Evolutionary conservation across 1,284 basidiomycete species (phyloP), one percentile per base, ranked within the genome.

Genomic region (Ceratobasidium papillatum): DNA sequence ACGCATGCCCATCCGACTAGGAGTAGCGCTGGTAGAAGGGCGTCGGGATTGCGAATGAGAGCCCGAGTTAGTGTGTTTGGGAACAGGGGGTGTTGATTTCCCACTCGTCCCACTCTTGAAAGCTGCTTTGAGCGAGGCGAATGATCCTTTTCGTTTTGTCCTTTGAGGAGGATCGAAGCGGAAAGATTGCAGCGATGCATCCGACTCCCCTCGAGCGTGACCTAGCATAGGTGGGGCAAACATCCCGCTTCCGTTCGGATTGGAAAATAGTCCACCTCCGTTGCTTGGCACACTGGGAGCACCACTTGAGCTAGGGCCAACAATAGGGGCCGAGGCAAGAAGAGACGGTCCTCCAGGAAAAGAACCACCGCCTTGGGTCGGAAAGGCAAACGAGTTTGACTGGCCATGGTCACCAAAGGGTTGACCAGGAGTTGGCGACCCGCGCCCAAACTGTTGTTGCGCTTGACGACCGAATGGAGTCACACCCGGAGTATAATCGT

Each of bases 71-170:
- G 77, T 47, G 78, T 81, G 77, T 80, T 84, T 84, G 22, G 83
- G 82, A 68, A 88, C 86, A 7, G 81, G 84, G n/a, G 91, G 89
- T 88, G 74, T 77, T 66, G 12, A 82, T 80, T 61, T 80, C 86
- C 75, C 80, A 85, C 82, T 89, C 90, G 38, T 85, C 83, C 75
- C 87, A n/a, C 79, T 84, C 82, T 94, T 95, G 87, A 96, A 95
- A 3, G 94, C 93, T 81, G 95, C 95, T 66, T 93, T 90, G 74
- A 96, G 88, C 8, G 92, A 95, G 0, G 94, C 93, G 77, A 95
- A 93, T 0, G 93, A 94, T 0, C 92, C 83, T 77, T 95, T 95
- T 84, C 94, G 94, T 80, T 80, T 84, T 85, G 85, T 78, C 85
- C 84, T 34, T 85, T 86, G 17, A 85, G 80, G 81, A 36, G 77